Evolutionary conservation across 164 flowering plant species (phyloP), one percentile per base, ranked within the genome.

Genomic region (Stephania japonica): DNA sequence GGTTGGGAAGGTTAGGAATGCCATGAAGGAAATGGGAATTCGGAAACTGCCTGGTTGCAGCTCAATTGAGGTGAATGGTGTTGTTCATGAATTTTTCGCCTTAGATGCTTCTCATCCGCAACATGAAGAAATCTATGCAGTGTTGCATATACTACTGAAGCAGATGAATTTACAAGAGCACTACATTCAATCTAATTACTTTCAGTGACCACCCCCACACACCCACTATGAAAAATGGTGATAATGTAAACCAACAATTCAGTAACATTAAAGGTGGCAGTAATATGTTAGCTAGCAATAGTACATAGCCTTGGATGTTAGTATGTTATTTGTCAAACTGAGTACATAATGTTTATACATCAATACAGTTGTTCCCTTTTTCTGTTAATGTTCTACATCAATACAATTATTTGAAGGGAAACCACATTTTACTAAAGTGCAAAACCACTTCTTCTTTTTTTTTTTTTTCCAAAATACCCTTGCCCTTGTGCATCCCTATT

Each of bases 41-140:
- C 25, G n/a, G 18, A 76, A 76, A 42, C 23, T 66, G 32, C 78
- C 78, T 70, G 78, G 78, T 38, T 76, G 78, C 23, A 76, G 78
- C 47, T 76, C 26, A 43, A 71, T 71, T 47, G 78, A 70, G 70
- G 67, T 76, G 62, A 66, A 71, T 53, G 78, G 78, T 71, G 66
- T 42, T 4, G 74, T 76, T 71, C 59, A 65, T 53, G 78, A 76
- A 56, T 76, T 76, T 67, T 71, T 76, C 42, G 74, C 44, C 16
- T 73, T 66, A 18, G 74, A 76, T 44, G 25, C 12, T 65, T 71
- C 71, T 42, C 78, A 71, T 56, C 47, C 73, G 16, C 63, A 23
- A 44, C 12, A 23, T 44, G 56, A 72, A 23, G 67, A 62, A 62
- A 72, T 63, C 14, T 61, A 72, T 64, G 23, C 8, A 66, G 16